Base-by-base conservation (phyloP, 1,284 basidiomycete genomes). In the Melanopsichium pennsylvanicum region DNA sequence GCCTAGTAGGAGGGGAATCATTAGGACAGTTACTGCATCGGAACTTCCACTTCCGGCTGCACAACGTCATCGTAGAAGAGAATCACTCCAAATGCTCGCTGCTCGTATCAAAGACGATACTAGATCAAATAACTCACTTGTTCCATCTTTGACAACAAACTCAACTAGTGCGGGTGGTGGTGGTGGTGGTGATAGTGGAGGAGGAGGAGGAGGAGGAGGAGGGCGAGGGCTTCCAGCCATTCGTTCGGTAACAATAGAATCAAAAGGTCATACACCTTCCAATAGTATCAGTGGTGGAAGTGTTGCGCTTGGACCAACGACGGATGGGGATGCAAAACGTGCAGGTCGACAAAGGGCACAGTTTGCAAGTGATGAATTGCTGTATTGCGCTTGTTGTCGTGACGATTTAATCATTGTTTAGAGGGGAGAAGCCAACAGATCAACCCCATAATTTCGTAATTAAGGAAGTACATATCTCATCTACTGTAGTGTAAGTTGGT, bases 371-470 rank as follows among this genome's bases (percentile, higher is more conserved):
- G 68, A 67, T 34, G 55, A 66, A 38, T 49, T 70, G 11, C 48
- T 70, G 11, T 70, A 62, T 34, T 70, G 68, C 55, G 47, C 68
- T 9, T 70, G 68, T 29, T 70, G 68, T 22, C 16, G 44, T 5
- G 68, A 70, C 23, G 62, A 70, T 23, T 48, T 70, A 12, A 66
- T 70, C 54, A 64, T 70, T 7, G 68, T 70, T n/a, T 70, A 56
- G 15, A 43, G n/a, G n/a, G n/a, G n/a, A n/a, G n/a, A n/a, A n/a
- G n/a, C n/a, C n/a, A n/a, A n/a, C n/a, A n/a, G n/a, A n/a, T n/a
- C n/a, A n/a, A n/a, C n/a, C n/a, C n/a, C n/a, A n/a, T n/a, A n/a
- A n/a, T n/a, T n/a, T n/a, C n/a, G n/a, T n/a, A n/a, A n/a, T n/a
- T n/a, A n/a, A n/a, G n/a, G n/a, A n/a, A n/a, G n/a, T n/a, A n/a